Percentiles rank a stretch among this genome's conserved stretches.
These are phyloP conservation scores for Diospyros kaki DNA, from an alignment of 148 eudicot genomes.

Conservation along the genomic window DNA sequence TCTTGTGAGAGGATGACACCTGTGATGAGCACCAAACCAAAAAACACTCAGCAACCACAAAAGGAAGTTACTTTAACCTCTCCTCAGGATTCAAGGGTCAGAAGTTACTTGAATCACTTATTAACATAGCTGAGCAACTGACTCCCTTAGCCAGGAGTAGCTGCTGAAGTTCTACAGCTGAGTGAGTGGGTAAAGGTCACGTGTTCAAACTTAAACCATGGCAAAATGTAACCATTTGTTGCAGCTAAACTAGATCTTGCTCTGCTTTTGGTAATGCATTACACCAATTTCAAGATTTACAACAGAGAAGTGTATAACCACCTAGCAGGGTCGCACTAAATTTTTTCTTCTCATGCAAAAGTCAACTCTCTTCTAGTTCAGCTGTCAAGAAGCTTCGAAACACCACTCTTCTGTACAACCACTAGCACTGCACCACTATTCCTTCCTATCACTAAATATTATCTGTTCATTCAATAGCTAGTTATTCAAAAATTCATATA, in stretches of 20 bases:
- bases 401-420: neutral
- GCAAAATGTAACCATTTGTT: neutral
- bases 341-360: constrained; percentile 4
- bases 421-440: neutral
- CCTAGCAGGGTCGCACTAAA: neutral
- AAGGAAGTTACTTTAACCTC: no score
- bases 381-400: neutral
- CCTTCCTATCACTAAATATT: neutral
- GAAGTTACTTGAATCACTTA: no score
- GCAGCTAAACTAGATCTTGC: neutral
- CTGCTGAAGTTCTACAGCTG: no score
- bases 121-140: no score
- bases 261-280: no score
- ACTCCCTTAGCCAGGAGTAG: no score
- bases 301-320: neutral
- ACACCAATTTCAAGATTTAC: neutral
- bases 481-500: no score
- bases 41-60: neutral
- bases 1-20: no score
- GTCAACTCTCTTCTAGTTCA: neutral
- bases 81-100: no score
- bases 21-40: no score
- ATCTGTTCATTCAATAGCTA: no score
- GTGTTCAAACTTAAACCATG: constrained; percentile 1
- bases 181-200: no score